A percentile compares a stretch with the other conserved stretches of the same genome.
Conservation (phyloP, 2,329 filamentous ascomycete genomes). For the Neurospora crassa region DNA sequence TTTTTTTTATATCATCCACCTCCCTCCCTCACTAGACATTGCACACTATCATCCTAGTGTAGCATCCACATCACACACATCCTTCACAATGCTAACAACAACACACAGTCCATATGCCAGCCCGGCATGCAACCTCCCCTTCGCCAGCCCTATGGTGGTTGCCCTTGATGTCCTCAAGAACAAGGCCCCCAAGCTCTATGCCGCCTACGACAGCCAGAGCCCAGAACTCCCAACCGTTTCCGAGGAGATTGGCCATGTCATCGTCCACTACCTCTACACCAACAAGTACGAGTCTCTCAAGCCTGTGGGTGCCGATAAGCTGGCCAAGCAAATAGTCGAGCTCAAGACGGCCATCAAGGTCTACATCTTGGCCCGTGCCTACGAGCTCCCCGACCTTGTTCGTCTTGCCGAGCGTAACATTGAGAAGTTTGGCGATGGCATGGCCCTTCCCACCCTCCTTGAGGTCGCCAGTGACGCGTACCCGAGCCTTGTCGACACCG, state of each 20-base stretch:
- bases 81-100: constrained; percentile 7
- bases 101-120: constrained; percentile 16
- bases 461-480: constrained; percentile 18
- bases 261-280: constrained; percentile 20
- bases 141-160: constrained; percentile 17
- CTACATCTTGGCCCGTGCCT: constrained; percentile 16
- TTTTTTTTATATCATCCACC: not conserved
- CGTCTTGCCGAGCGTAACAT: constrained; percentile 16
- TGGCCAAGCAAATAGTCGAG: constrained; percentile 16
- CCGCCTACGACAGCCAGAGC: constrained; percentile 15
- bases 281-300: constrained; percentile 18
- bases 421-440: constrained; percentile 15
- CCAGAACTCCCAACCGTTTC: constrained; percentile 16
- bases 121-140: constrained; percentile 17
- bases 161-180: constrained; percentile 16
- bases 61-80: not conserved
- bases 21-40: not conserved
- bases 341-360: constrained; percentile 18
- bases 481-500: constrained; percentile 16
- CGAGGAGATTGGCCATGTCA: constrained; percentile 17
- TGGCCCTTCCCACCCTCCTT: constrained; percentile 16
- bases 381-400: constrained; percentile 18
- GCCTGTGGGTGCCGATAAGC: constrained; percentile 12
- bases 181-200: constrained; percentile 18
- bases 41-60: not conserved